These are phyloP conservation scores for Cyberlindnera sargentensis DNA, from an alignment of 805 yeast species.

Conservation along the genomic window DNA sequence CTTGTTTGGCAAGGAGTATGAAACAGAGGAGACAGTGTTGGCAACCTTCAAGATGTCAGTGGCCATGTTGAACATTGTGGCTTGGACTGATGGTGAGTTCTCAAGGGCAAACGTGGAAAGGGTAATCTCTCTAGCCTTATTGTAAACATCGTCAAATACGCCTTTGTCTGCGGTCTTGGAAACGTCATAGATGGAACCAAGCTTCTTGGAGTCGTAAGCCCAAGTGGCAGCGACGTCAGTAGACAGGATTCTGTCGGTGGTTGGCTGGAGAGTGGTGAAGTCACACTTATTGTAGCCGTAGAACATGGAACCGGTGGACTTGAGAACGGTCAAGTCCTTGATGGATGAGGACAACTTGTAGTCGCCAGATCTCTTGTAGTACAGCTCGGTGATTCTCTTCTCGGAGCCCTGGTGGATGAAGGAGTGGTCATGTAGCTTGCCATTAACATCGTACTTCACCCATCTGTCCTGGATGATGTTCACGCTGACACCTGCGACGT, in stretches of 20 bases:
- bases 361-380: slow-evolving; percentile 44
- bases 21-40: slow-evolving; percentile 53
- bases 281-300: slow-evolving; percentile 83
- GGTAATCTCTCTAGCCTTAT: slow-evolving; percentile 60
- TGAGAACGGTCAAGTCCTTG: slow-evolving; percentile 75
- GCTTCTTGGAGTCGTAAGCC: slow-evolving; percentile 49
- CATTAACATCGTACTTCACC: slow-evolving; percentile 70
- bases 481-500: slow-evolving; percentile 66
- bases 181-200: slow-evolving; percentile 45
- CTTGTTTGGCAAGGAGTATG: slow-evolving; percentile 82
- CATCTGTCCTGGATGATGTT: slow-evolving; percentile 68
- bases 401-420: slow-evolving; percentile 83
- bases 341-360: slow-evolving; percentile 60
- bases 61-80: slow-evolving; percentile 93
- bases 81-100: slow-evolving; percentile 91
- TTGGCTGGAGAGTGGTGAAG: slow-evolving; percentile 80
- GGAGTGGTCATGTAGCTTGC: slow-evolving; percentile 75
- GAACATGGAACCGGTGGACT: slow-evolving; percentile 90
- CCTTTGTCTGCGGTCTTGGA: slow-evolving; percentile 48
- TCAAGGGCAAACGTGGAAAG: slow-evolving; percentile 76
- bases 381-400: slow-evolving; percentile 52
- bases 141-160: slow-evolving; percentile 57
- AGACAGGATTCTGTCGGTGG: slow-evolving; percentile 78
- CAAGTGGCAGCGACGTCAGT: slow-evolving; percentile 77
- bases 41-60: slow-evolving; percentile 57